Percentiles rank a stretch among this genome's conserved stretches.
phyloP scores from a whole-genome alignment of 2,329 filamentous ascomycete genomes.

The Gnomoniopsis smithogilvyi region DNA sequence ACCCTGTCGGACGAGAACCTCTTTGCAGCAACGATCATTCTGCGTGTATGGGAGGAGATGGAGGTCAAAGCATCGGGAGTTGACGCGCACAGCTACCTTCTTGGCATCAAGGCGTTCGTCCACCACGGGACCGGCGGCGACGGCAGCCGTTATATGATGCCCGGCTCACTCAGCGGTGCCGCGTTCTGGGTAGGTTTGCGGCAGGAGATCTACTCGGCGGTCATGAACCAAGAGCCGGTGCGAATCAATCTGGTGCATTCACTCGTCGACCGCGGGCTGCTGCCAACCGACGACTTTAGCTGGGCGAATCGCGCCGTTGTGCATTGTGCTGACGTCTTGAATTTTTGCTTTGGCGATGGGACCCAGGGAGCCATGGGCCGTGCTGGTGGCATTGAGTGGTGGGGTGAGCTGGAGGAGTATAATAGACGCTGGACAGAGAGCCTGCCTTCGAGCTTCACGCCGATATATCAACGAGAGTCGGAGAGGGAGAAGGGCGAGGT shows the following conservation, averaged over 20 bases:
- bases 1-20: constrained; percentile 46
- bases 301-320: constrained; percentile 62
- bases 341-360: constrained; percentile 55
- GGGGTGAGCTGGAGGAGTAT: constrained; percentile 43
- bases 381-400: constrained; percentile 31
- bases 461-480: constrained; percentile 44
- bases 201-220: constrained; percentile 57
- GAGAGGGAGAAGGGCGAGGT: constrained; percentile 30
- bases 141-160: constrained; percentile 37
- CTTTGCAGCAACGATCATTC: constrained; percentile 53
- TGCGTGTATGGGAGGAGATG: constrained; percentile 56
- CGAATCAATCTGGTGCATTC: constrained; percentile 47
- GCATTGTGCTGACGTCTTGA: constrained; percentile 61
- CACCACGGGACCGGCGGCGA: constrained; percentile 27
- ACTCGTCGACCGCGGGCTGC: constrained; percentile 49
- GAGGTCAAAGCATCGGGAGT: constrained; percentile 40
- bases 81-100: constrained; percentile 44
- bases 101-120: constrained; percentile 45
- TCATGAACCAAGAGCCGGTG: constrained; percentile 43
- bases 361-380: constrained; percentile 1
- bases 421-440: constrained; percentile 43
- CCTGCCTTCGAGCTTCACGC: constrained; percentile 51
- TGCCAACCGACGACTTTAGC: constrained; percentile 45
- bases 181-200: constrained; percentile 57
- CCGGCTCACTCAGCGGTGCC: constrained; percentile 43